Evolutionary conservation across 192 early-diverging fungal species (phyloP), one percentile per base, ranked within the genome.

Genomic region (Linnemannia elongata): DNA sequence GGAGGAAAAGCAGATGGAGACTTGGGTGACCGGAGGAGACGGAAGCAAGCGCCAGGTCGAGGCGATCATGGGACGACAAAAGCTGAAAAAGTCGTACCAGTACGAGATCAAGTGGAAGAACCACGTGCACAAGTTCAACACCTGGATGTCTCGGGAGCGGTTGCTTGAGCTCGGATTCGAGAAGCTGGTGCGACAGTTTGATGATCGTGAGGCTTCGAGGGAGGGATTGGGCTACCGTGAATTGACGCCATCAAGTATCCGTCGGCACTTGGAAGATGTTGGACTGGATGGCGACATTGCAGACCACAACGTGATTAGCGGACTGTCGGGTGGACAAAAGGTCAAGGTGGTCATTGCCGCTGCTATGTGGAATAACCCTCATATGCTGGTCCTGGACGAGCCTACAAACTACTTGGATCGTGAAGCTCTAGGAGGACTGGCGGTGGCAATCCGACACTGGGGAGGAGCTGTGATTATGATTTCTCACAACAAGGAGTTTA

Each of bases 321-420:
- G 93, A 70, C 90, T 96, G n/a, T 95, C 94, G 63, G 96, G 94
- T 52, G 96, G 96, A 73, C 96, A 96, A 89, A 97, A 96, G 82
- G 95, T 97, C 76, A 97, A 97, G 91, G 95, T 96, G 55, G 96
- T 97, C 38, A 93, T 97, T 82, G 95, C 91, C 63, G 95, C 94
- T 36, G 94, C 94, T 47, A 95, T 97, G 95, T 96, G 96, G 96
- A 93, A 94, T 85, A 93, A 95, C 89, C 94, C 94, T 66, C 96
- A 97, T 82, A 95, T 97, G 91, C 85, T 97, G 49, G 93, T 97
- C 39, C 85, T 97, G 45, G 95, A 97, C 75, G 90, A 92, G 80
- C 90, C 91, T 75, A 92, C 89, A 68, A 92, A 91, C 76, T 95
- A 92, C 89, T 88, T 95, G 82, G 95, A 96, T 88, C 94, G 94